Percentiles rank a stretch among this genome's conserved stretches.
Conservation (phyloP, 1,139 yeast species). For the Suhomyces anneliseae region DNA sequence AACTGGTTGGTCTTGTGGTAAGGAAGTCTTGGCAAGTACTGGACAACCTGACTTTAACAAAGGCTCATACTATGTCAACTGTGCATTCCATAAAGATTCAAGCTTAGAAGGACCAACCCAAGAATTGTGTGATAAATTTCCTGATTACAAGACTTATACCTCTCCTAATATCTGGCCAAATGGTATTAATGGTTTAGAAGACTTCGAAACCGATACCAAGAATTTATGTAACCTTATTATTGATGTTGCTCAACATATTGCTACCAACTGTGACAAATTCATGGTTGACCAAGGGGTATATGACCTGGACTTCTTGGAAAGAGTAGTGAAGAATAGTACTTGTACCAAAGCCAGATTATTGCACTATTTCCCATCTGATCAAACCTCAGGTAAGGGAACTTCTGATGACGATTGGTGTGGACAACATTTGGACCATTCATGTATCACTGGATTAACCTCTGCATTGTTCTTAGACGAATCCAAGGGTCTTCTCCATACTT, state of each 20-base stretch:
- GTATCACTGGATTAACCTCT: slow-evolving; percentile 61
- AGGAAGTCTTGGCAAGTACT: slow-evolving; percentile 43
- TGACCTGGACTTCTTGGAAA: slow-evolving; percentile 38
- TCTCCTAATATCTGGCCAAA: slow-evolving; percentile 58
- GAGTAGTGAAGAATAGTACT: slow-evolving; percentile 49
- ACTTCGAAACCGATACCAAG: slow-evolving; percentile 40
- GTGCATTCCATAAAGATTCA: slow-evolving; percentile 52
- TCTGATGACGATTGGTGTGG: slow-evolving; percentile 58
- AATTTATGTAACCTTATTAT: slow-evolving; percentile 47
- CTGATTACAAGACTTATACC: slow-evolving; percentile 45
- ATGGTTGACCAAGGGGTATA: slow-evolving; percentile 33
- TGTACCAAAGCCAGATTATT: slow-evolving; percentile 61
- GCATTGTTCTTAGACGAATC: slow-evolving; percentile 53
- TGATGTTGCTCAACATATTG: slow-evolving; percentile 51
- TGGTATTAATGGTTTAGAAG: slow-evolving; percentile 18
- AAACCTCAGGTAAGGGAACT: slow-evolving; percentile 4
- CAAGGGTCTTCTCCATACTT: slow-evolving; percentile 19
- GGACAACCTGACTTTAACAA: slow-evolving; percentile 52
- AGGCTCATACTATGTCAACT: slow-evolving; percentile 62
- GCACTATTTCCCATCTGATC: slow-evolving; percentile 47
- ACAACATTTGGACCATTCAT: slow-evolving; percentile 63
- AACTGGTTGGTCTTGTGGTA: slow-evolving; percentile 69
- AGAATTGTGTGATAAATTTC: slow-evolving; percentile 30
- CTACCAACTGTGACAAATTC: slow-evolving; percentile 53
- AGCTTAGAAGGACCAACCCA: slow-evolving; percentile 46